Conservation (phyloP, 257 asterid species). For the Solanum pimpinellifolium region DNA sequence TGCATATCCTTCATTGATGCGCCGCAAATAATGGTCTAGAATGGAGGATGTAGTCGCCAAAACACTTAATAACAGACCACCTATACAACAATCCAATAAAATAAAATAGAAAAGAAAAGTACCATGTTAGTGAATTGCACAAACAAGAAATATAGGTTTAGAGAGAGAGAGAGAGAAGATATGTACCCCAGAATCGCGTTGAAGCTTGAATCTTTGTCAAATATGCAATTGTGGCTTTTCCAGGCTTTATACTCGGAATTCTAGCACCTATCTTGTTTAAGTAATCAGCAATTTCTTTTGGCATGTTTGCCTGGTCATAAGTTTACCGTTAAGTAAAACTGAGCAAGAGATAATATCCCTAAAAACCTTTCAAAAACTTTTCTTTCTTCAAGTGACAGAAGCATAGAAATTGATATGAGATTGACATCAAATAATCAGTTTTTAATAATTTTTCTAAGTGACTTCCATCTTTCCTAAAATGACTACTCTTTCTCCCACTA, state of each 20-base stretch:
- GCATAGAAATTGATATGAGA: background rate
- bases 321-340: background rate
- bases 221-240: slow-evolving; percentile 90
- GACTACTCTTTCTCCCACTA: background rate
- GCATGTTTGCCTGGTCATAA: slow-evolving; percentile 76
- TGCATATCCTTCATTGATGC: slow-evolving; percentile 71
- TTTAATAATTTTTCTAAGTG: background rate
- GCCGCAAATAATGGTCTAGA: slow-evolving; percentile 78
- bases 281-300: slow-evolving; percentile 95
- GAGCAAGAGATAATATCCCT: background rate
- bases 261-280: slow-evolving; percentile 96
- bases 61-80: slow-evolving; percentile 77
- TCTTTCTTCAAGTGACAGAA: background rate
- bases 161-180: background rate
- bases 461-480: background rate
- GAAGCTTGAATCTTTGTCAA: slow-evolving; percentile 93
- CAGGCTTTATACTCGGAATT: slow-evolving; percentile 86
- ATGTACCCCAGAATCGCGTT: slow-evolving; percentile 94
- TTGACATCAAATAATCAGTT: background rate
- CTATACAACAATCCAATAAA: slow-evolving; percentile 29
- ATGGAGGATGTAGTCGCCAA: slow-evolving; percentile 79
- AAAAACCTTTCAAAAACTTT: background rate
- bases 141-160: background rate
- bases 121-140: background rate
- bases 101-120: background rate